phyloP scores from a whole-genome alignment of 768 basidiomycete genomes.

The Termitomyces sp. region DNA sequence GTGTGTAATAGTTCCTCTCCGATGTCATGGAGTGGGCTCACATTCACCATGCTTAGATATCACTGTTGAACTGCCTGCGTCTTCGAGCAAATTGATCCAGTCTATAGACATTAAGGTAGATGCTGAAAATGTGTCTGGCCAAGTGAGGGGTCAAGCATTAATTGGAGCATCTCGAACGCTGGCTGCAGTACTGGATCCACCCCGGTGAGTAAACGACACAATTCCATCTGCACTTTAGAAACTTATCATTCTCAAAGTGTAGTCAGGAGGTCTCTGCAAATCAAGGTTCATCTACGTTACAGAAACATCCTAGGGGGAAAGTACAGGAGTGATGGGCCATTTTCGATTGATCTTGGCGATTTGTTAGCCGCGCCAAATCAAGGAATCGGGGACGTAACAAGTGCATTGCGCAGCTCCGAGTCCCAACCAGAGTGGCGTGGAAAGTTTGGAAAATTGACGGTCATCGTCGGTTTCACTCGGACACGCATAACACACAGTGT shows the following conservation, averaged over 20 bases:
- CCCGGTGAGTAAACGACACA: no score
- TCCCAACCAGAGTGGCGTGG: slow-evolving; percentile 7
- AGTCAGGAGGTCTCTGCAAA: no score
- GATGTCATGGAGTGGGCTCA: neutral
- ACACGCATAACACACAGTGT: neutral
- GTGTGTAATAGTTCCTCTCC: neutral
- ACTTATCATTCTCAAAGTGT: no score
- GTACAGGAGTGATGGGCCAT: no score
- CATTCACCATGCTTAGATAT: slow-evolving; percentile 6
- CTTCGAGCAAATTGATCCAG: slow-evolving; percentile 13
- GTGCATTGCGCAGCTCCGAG: neutral
- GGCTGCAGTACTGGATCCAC: no score
- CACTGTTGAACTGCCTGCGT: slow-evolving; percentile 7
- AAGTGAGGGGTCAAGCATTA: neutral
- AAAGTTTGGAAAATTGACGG: neutral
- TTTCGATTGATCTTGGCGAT: no score
- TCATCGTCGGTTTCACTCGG: slow-evolving; percentile 8
- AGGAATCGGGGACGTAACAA: neutral
- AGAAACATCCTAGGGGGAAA: no score
- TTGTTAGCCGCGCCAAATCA: neutral
- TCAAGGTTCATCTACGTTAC: no score
- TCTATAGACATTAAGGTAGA: slow-evolving; percentile 14
- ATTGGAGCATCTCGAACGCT: no score
- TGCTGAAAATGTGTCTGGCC: slow-evolving; percentile 1
- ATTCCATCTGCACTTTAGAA: no score